Base-by-base conservation (phyloP, 2,329 filamentous ascomycete genomes). In the Neurospora sp. region DNA sequence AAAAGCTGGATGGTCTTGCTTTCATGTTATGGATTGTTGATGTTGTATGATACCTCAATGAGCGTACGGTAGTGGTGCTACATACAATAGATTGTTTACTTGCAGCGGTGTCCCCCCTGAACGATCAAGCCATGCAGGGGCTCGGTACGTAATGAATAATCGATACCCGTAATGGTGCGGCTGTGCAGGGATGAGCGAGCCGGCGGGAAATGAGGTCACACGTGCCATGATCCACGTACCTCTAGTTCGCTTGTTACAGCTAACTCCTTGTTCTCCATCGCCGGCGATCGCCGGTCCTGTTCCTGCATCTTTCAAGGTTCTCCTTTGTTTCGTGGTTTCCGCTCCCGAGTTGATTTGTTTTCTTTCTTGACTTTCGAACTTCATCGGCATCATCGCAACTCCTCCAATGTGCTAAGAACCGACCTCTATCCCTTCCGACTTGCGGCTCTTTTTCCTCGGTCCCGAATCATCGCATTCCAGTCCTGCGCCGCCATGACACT, bases 401-500 rank as follows among this genome's bases (percentile, higher is more conserved):
- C 12, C 52, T 33, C 28, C 52, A 62, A 62, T 62, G 52, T 33
- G 6, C 52, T 36, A 36, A 36, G 28, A 3, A 28, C 28, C 3
- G 28, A 28, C 28, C 28, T 28, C 28, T 28, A 28, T 28, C 28
- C 15, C 23, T 28, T 12, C 6, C 17, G 43, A 52, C 17, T 17
- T 17, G 52, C 52, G 52, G 23, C 52, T 62, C 23, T 62, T 62
- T 57, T 8, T 17, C 52, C 33, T 17, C 15, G 15, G 52, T 62
- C 52, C 28, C 52, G 52, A 62, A 33, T 10, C 28, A 36, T 36
- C 52, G 28, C 52, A 62, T 36, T 62, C 52, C 52, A 28, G 17
- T 17, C 28, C 15, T 4, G 52, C 69, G 68, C 70, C 67, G 69
- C 65, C 70, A 73, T 73, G 72, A 73, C 67, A 66, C 67, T 38